These are phyloP conservation scores for Leptosphaerulina australis DNA, from an alignment of 2,329 filamentous ascomycete genomes.

Conservation along the genomic window DNA sequence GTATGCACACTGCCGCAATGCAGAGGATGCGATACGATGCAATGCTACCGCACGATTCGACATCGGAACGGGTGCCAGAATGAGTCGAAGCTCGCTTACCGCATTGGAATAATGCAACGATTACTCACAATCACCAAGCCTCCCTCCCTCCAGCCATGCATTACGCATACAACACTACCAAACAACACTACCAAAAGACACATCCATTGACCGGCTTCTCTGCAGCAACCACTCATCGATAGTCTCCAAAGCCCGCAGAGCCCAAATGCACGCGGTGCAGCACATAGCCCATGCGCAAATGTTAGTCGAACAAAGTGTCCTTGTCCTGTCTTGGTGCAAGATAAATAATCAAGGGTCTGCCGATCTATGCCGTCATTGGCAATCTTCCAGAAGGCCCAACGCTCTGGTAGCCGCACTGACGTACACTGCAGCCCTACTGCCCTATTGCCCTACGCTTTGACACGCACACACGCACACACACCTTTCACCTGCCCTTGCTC, in stretches of 20 bases:
- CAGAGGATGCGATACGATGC: slow-evolving; percentile 7
- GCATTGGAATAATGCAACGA: not conserved
- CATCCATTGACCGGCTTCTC: slow-evolving; percentile 1
- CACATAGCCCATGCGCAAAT: not conserved
- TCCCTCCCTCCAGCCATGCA: slow-evolving; percentile 2
- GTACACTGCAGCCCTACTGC: slow-evolving; percentile 20
- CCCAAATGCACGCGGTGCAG: not conserved
- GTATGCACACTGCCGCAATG: slow-evolving; percentile 12
- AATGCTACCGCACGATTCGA: slow-evolving; percentile 16
- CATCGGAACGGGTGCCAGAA: slow-evolving; percentile 11
- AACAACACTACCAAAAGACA: slow-evolving; percentile 3
- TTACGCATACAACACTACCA: slow-evolving; percentile 2
- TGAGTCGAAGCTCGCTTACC: slow-evolving; percentile 19
- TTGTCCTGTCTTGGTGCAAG: slow-evolving; percentile 1
- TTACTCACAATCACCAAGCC: not conserved
- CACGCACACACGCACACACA: not conserved
- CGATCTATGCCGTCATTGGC: slow-evolving; percentile 15
- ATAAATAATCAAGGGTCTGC: not conserved
- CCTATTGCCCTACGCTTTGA: slow-evolving; percentile 17
- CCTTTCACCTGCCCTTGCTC: not conserved
- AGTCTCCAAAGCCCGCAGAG: not conserved
- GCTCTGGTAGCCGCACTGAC: slow-evolving; percentile 11
- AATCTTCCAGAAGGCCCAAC: slow-evolving; percentile 24
- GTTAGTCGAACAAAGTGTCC: slow-evolving; percentile 4
- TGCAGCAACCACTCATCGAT: not conserved